A percentile compares a stretch with the other conserved stretches of the same genome.
Evolutionary conservation across 768 basidiomycete genomes (phyloP).

Genomic region (Kwoniella pini): DNA sequence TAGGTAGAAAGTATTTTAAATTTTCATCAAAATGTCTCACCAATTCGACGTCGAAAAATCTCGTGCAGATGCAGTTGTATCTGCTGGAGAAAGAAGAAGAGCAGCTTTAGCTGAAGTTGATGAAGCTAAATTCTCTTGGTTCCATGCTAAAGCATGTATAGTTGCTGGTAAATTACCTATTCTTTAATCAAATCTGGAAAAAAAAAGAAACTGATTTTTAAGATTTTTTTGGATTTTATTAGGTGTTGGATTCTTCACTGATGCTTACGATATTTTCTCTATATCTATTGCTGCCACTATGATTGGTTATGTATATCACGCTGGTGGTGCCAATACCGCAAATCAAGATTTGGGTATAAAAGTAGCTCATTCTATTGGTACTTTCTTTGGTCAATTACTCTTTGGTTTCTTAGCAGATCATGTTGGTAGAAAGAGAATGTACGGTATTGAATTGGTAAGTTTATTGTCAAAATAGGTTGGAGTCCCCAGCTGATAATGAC

Average conservation of each 20-base stretch:
- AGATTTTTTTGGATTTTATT: slow-evolving; percentile 57
- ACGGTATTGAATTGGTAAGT: slow-evolving; percentile 57
- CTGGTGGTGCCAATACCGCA: slow-evolving; percentile 57
- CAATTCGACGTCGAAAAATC: slow-evolving; percentile 21
- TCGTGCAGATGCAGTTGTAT: slow-evolving; percentile 18
- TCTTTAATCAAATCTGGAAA: slow-evolving; percentile 70
- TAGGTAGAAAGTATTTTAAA: no score
- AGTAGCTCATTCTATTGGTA: slow-evolving; percentile 55
- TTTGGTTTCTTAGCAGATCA: slow-evolving; percentile 55
- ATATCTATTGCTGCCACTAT: slow-evolving; percentile 82
- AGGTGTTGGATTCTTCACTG: slow-evolving; percentile 89
- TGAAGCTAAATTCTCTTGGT: slow-evolving; percentile 82
- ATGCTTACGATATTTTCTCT: slow-evolving; percentile 67
- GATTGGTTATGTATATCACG: slow-evolving; percentile 75
- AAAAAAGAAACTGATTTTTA: slow-evolving; percentile 30
- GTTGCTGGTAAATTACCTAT: slow-evolving; percentile 70
- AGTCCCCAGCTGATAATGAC: no score
- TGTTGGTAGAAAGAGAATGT: slow-evolving; percentile 56
- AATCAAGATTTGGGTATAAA: slow-evolving; percentile 62
- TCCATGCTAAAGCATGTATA: slow-evolving; percentile 68
- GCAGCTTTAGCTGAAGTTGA: slow-evolving; percentile 84
- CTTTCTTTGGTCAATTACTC: slow-evolving; percentile 52
- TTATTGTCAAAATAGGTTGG: no score
- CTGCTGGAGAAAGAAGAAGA: slow-evolving; percentile 64
- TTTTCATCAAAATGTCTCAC: slow-evolving; percentile 15